phyloP scores from a whole-genome alignment of 208 protist species.

The Leptomonas seymouri region DNA sequence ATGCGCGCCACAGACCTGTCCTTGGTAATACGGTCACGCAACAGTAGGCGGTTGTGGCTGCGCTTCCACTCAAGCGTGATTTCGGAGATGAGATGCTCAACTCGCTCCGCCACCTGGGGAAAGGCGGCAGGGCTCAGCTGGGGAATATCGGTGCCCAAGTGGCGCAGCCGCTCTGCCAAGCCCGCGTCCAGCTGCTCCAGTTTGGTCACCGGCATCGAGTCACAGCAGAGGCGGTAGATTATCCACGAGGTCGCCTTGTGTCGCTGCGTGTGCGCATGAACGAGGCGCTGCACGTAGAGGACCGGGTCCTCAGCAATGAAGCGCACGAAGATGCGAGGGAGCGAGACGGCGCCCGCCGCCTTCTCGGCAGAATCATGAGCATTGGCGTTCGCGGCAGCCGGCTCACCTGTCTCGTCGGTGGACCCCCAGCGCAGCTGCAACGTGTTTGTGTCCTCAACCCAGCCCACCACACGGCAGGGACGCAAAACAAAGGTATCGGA shows the following conservation, averaged over 20 bases:
- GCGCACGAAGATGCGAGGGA: conserved; percentile 89
- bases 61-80: conserved; percentile 90
- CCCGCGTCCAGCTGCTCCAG: conserved; percentile 64
- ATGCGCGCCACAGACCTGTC: conserved; percentile 82
- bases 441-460: conserved; percentile 73
- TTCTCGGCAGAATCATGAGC: neutral
- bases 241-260: conserved; percentile 91
- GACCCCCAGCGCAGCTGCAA: conserved; percentile 78
- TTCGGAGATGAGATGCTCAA: conserved; percentile 81
- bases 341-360: conserved; percentile 26
- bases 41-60: conserved; percentile 91
- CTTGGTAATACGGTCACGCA: conserved; percentile 83
- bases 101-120: conserved; percentile 70
- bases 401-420: conserved; percentile 3
- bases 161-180: conserved; percentile 61
- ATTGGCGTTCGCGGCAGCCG: neutral
- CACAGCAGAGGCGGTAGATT: conserved; percentile 91
- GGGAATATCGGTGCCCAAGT: conserved; percentile 86
- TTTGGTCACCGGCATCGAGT: conserved; percentile 90
- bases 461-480: conserved; percentile 87
- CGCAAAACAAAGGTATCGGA: conserved; percentile 53
- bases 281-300: conserved; percentile 86
- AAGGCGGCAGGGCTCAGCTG: conserved; percentile 78
- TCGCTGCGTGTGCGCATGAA: conserved; percentile 80
- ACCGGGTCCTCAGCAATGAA: conserved; percentile 92